phyloP scores from a whole-genome alignment of 106 monocot genomes.

The Alisma plantagoaquatica region DNA sequence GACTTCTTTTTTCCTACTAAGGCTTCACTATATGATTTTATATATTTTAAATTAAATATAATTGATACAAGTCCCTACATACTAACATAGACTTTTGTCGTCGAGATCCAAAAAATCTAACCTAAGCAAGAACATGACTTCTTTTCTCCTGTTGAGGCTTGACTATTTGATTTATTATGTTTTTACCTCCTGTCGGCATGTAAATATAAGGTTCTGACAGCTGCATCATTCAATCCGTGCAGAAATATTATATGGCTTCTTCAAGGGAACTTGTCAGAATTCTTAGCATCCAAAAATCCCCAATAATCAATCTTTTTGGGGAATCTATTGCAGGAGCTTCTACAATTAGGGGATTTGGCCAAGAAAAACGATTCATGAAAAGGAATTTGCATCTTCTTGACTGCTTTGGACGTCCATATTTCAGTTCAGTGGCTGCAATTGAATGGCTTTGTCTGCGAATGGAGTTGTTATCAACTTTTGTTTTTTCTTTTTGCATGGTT shows the following conservation, averaged over 20 bases:
- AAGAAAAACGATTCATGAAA: constrained; percentile 98
- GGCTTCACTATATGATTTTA: too few relatives aligned
- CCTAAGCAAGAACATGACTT: too few relatives aligned
- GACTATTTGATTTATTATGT: too few relatives aligned
- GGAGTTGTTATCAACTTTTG: constrained; percentile 94
- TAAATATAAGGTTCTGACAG: too few relatives aligned
- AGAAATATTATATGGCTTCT: constrained; percentile 99
- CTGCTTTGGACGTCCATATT: constrained; percentile 86
- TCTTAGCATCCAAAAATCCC: constrained; percentile 93
- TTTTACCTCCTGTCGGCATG: too few relatives aligned
- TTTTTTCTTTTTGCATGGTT: constrained; percentile 93
- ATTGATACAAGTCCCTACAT: too few relatives aligned
- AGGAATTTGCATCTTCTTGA: constrained; percentile 90
- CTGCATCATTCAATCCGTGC: constrained; percentile 12
- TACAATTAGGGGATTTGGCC: constrained; percentile 93
- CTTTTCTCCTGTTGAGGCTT: too few relatives aligned
- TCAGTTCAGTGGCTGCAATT: constrained; percentile 87
- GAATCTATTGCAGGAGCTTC: constrained; percentile 98
- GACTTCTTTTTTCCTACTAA: too few relatives aligned
- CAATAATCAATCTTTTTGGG: constrained; percentile 86
- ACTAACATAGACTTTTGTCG: too few relatives aligned
- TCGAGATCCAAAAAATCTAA: too few relatives aligned
- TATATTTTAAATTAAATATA: too few relatives aligned
- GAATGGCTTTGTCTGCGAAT: constrained; percentile 98
- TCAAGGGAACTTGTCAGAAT: constrained; percentile 92